These are phyloP conservation scores for Fusarium anguioides DNA, from an alignment of 2,329 filamentous ascomycete genomes.

Conservation along the genomic window DNA sequence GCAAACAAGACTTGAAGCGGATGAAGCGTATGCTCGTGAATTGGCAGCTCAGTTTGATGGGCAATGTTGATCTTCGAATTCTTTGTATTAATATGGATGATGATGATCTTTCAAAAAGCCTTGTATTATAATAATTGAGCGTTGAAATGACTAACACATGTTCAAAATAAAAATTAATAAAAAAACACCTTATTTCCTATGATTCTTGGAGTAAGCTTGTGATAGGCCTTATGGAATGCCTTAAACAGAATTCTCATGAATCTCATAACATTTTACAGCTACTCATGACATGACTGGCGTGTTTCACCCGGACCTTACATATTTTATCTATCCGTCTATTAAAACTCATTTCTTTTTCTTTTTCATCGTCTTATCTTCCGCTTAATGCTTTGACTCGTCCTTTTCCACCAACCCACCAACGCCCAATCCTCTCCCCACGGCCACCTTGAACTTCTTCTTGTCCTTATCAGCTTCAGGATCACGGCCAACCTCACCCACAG, in stretches of 20 bases:
- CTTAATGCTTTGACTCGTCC: constrained; percentile 62
- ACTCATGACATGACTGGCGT: constrained; percentile 20
- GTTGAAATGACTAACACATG: background rate
- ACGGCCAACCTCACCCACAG: constrained; percentile 73
- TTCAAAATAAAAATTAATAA: background rate
- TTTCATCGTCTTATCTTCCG: background rate
- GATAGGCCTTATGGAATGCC: background rate
- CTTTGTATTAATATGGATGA: background rate
- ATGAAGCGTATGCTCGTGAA: constrained; percentile 60
- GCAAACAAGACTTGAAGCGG: constrained; percentile 56
- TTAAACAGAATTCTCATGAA: background rate
- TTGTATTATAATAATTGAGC: background rate
- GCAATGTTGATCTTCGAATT: background rate
- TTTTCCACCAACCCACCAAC: constrained; percentile 83
- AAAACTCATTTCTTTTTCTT: constrained; percentile 18
- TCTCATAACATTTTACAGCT: background rate
- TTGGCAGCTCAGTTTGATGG: constrained; percentile 44
- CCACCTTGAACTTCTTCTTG: constrained; percentile 77
- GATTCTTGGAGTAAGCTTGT: background rate
- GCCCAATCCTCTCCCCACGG: constrained; percentile 82
- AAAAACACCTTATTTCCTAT: background rate
- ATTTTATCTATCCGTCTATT: constrained; percentile 46
- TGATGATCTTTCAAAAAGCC: background rate
- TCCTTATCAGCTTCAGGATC: constrained; percentile 54
- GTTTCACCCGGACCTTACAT: constrained; percentile 15